Evolutionary conservation across 495 filamentous ascomycete genomes (phyloP).

Genomic region (Podospora sp.): DNA sequence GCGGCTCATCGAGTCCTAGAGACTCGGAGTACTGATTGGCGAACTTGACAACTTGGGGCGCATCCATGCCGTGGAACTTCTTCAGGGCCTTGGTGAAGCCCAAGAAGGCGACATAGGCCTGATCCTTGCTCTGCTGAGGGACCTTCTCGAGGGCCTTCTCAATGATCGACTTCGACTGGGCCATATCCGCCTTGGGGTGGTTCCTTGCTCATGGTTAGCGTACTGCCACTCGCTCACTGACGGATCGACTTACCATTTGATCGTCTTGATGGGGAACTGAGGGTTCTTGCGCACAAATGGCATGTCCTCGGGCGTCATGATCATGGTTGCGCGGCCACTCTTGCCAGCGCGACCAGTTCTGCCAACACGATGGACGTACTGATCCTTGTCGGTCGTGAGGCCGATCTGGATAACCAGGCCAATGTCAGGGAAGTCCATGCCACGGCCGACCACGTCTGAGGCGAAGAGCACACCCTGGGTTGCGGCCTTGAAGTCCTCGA

Average conservation of each 20-base stretch:
- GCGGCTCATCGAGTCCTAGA: constrained; percentile 30
- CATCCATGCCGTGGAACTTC: constrained; percentile 21
- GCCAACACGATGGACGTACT: constrained; percentile 92
- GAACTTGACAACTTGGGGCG: constrained; percentile 24
- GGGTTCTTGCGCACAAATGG: constrained; percentile 41
- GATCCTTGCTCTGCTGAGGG: constrained; percentile 27
- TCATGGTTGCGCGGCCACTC: constrained; percentile 80
- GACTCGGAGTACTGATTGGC: constrained; percentile 31
- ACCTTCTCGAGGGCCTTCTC: constrained; percentile 30
- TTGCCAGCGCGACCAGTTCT: constrained; percentile 84
- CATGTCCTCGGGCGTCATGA: constrained; percentile 83
- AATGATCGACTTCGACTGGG: constrained; percentile 30
- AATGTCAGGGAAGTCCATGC: constrained; percentile 77
- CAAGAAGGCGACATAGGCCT: constrained; percentile 34
- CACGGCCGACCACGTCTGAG: constrained; percentile 86
- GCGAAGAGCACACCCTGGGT: constrained; percentile 82
- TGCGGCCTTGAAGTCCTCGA: constrained; percentile 82
- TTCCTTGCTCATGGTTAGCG: background rate
- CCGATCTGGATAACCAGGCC: constrained; percentile 90
- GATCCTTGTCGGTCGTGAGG: constrained; percentile 71
- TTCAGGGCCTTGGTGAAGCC: constrained; percentile 34
- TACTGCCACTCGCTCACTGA: background rate
- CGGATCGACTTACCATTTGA: constrained; percentile 22
- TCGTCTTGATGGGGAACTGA: constrained; percentile 36
- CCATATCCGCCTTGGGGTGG: constrained; percentile 21